Evolutionary conservation across 108 stramenopile genomes (phyloP).

Genomic region (Cyclotella distinguenda): DNA sequence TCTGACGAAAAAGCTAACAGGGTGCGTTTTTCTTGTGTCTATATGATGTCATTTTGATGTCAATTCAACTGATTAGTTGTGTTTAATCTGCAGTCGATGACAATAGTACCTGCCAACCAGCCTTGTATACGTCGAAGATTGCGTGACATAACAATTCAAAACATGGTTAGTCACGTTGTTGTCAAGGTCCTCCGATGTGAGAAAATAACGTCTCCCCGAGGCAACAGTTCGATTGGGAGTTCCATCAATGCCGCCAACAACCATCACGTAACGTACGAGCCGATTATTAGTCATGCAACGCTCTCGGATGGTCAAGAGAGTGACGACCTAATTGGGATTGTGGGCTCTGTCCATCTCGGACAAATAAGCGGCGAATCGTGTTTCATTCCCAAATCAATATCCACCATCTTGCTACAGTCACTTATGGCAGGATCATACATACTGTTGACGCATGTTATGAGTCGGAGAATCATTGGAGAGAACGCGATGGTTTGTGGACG

Average conservation of each 20-base stretch:
- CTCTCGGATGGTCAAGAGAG: conserved; percentile 33
- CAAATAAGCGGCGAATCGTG: not conserved
- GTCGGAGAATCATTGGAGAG: conserved; percentile 8
- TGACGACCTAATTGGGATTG: conserved; percentile 37
- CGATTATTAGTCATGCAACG: conserved; percentile 27
- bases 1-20: not conserved
- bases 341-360: conserved; percentile 9
- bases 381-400: conserved; percentile 28
- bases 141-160: conserved; percentile 26
- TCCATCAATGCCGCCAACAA: not conserved
- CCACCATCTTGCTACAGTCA: conserved; percentile 32
- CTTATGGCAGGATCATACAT: conserved; percentile 32
- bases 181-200: conserved; percentile 47
- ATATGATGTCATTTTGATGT: not conserved
- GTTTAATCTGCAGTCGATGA: not conserved
- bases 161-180: conserved; percentile 37
- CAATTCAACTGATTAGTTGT: not conserved
- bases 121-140: conserved; percentile 34
- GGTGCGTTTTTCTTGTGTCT: not conserved
- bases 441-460: conserved; percentile 28
- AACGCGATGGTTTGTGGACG: conserved; percentile 3
- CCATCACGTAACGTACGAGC: not conserved
- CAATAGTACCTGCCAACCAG: conserved; percentile 4
- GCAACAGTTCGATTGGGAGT: not conserved
- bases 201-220: conserved; percentile 12